Conservation (phyloP, 768 basidiomycete species). For the Boletus fagicola region DNA sequence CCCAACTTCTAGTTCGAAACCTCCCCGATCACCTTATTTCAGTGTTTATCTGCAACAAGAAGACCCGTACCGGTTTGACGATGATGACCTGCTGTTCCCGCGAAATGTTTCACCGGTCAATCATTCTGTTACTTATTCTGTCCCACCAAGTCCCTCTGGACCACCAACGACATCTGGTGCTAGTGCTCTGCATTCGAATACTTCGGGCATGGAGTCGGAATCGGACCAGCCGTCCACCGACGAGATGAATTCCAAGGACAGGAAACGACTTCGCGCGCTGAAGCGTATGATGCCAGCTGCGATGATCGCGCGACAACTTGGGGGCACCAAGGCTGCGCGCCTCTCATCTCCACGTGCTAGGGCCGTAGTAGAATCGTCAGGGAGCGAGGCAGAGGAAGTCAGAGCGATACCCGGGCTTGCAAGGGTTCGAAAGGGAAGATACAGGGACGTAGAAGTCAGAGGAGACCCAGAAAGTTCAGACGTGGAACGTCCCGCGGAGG, state of each 20-base stretch:
- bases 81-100: slow-evolving; percentile 1
- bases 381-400: slow-evolving; percentile 36
- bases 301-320: slow-evolving; percentile 43
- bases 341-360: slow-evolving; percentile 10
- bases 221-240: slow-evolving; percentile 16
- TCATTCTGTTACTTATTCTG: slow-evolving; percentile 1
- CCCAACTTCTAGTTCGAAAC: not conserved
- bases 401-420: slow-evolving; percentile 54
- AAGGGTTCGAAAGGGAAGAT: slow-evolving; percentile 38
- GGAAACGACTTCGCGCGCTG: slow-evolving; percentile 40
- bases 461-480: slow-evolving; percentile 68
- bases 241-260: slow-evolving; percentile 31
- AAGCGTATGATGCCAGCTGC: slow-evolving; percentile 53
- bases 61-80: slow-evolving; percentile 13
- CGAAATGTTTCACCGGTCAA: slow-evolving; percentile 6
- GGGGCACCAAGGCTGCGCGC: slow-evolving; percentile 11
- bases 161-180: slow-evolving; percentile 19
- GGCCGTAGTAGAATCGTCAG: slow-evolving; percentile 13
- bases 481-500: slow-evolving; percentile 17
- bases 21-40: slow-evolving; percentile 13
- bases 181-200: slow-evolving; percentile 16
- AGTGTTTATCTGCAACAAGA: slow-evolving; percentile 16
- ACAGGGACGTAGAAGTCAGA: slow-evolving; percentile 43
- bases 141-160: slow-evolving; percentile 17
- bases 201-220: slow-evolving; percentile 18